Evolutionary conservation across 805 yeast species (phyloP), one percentile per base, ranked within the genome.

Genomic region (Nakazawaea populi): DNA sequence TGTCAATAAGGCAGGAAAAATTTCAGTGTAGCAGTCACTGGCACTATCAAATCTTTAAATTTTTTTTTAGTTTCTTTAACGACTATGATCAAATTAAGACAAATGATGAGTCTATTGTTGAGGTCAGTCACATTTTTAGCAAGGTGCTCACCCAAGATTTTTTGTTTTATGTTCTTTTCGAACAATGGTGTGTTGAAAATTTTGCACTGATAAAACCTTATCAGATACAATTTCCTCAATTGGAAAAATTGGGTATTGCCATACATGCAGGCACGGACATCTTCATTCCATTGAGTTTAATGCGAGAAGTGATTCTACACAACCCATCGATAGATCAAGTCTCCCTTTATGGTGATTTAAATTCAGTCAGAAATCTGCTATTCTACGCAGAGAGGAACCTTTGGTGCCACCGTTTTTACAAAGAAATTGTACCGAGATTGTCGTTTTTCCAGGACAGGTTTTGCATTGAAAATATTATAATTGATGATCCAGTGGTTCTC

Each of bases 61-160:
- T 36, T 28, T 28, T 45, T 4, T 45, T 45, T 32, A 45, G 48
- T 37, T 45, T 45, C 34, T 36, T 45, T 24, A 45, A 35, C 12
- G 48, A 45, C 37, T 28, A 11, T 24, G 27, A 36, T 10, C 8
- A 9, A 8, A 36, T 45, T 12, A 45, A 35, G 5, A 11, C 27
- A 11, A 8, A 18, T 3, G 34, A 28, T 6, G 35, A 29, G 6
- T 29, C 27, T 29, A 12, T 12, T 5, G 24, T 36, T 10, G 35
- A 29, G 10, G 47, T 44, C 5, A 27, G 38, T 6, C 4, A 14
- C 4, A 32, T 44, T 18, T 44, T 44, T 6, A n/a, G n/a, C n/a
- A 32, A 34, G 7, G 30, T 44, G 14, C 14, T 44, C n/a, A 14
- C 7, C 9, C 36, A 34, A 44, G 39, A 31, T 44, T 44, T 44